Evolutionary conservation across 805 yeast species (phyloP), one percentile per base, ranked within the genome.

Genomic region (Candida oleophila): DNA sequence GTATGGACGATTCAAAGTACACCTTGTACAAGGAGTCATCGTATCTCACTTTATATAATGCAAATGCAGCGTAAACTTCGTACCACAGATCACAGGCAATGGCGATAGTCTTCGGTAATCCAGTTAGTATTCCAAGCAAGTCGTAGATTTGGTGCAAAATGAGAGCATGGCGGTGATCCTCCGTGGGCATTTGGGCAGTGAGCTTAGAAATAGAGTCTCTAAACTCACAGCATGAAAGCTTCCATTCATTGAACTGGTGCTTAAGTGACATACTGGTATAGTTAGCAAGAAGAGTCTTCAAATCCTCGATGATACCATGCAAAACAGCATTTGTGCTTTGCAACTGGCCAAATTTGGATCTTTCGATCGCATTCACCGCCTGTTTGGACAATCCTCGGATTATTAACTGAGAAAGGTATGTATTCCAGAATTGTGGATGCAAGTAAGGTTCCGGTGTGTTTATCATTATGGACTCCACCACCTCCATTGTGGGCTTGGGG

Each of bases 71-170:
- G 35, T 80, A 73, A 12, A 82, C 71, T 56, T 87, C 94, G 58
- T 82, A 85, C 95, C 95, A 87, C 0, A 79, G 64, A 4, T 70
- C 68, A 14, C 87, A 76, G 54, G 68, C 71, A 14, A 69, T 68
- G 3, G 80, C 59, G 19, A 85, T 84, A 2, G 81, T 69, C 34
- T 73, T 71, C 8, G 75, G 71, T 33, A 67, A 65, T 1, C 84
- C 85, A 2, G 79, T 71, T 50, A 78, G 56, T 3, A 78, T 65
- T 14, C 69, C 59, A 3, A 77, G 53, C 21, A 80, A 51, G 39
- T 74, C 77, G 45, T 62, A 63, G 16, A 80, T 59, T 51, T 76
- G 75, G 40, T 55, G 56, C 4, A 62, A 56, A 7, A 71, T 63
- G 4, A 56, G 55, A 19, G 51, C 62, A 41, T 69, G 54, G 37